phyloP scores from a whole-genome alignment of 2,329 filamentous ascomycete species.

The Aureobasidium sp. region DNA sequence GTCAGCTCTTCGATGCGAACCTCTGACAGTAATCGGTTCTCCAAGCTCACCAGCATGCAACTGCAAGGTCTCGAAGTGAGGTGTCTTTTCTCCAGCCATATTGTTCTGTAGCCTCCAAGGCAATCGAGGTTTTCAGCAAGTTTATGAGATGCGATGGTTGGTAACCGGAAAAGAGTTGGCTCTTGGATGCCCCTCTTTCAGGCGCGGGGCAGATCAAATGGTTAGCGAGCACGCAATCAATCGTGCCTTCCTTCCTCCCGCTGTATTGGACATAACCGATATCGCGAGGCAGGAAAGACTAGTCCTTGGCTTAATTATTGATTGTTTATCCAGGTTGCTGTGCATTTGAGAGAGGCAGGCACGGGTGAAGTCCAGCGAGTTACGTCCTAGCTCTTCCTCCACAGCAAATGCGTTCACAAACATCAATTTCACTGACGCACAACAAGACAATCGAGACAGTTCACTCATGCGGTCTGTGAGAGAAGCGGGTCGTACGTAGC shows the following conservation, averaged over 20 bases:
- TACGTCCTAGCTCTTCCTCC: neutral
- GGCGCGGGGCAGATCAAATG: neutral
- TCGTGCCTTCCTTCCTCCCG: neutral
- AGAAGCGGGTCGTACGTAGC: too few species aligned
- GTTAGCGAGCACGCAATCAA: conserved; percentile 1
- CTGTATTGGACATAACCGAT: neutral
- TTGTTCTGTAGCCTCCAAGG: neutral
- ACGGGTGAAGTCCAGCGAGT: neutral
- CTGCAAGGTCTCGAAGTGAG: conserved; percentile 44
- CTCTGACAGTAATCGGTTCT: too few species aligned
- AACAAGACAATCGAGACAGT: too few species aligned
- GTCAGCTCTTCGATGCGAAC: neutral
- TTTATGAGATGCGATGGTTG: neutral
- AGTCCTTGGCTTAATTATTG: too few species aligned
- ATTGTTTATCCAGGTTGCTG: too few species aligned
- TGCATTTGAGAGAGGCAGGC: neutral
- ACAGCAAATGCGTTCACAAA: too few species aligned
- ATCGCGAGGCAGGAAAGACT: neutral
- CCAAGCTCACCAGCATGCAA: conserved; percentile 37
- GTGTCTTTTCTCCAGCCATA: conserved; percentile 15
- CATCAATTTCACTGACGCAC: too few species aligned
- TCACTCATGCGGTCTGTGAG: too few species aligned
- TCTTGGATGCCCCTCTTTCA: neutral
- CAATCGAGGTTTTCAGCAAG: neutral
- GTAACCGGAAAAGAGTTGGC: too few species aligned